Base-by-base conservation (phyloP, 495 filamentous ascomycete genomes). In the Articulospora tetracladia region DNA sequence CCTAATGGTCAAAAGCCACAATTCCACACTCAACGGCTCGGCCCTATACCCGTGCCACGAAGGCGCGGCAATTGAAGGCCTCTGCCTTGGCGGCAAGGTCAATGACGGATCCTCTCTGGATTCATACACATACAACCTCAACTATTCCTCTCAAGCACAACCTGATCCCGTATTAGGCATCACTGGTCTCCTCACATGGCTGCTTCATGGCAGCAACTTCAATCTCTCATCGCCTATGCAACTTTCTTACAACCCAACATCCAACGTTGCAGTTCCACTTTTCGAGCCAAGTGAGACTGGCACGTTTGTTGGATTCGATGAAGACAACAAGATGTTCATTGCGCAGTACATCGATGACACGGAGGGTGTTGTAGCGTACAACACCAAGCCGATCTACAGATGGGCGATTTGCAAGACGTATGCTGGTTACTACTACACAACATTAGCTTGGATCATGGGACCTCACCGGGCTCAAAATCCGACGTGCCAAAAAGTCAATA, bases 391-490 rank as follows among this genome's bases (percentile, higher is more conserved):
- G 32, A 59, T 64, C 19, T 73, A 76, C 57, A 71, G 77, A 59
- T 86, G 81, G 80, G 75, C 77, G 61, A 70, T 73, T 1, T 86
- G 83, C 70, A 73, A 69, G 65, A 76, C 79, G 20, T 73, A 81
- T 63, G 64, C 62, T 12, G 74, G 73, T 19, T 85, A 85, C 63
- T 69, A 72, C 62, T 85, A 84, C 68, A 67, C 73, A 28, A 75
- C 76, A 0, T 56, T 85, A 20, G 75, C 71, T 27, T 86, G 81
- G 81, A 69, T 74, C 6, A 34, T 76, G 59, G 76, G 77, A 7
- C 51, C 65, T 23, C 69, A 62, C 59, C 12, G 20, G 22, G 81
- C 83, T 15, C 73, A 79, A 70, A 86, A 85, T 66, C 82, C 82
- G 2, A 81, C 76, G 15, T 86, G 83, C 67, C 68, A 74, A 55